Base-by-base conservation (phyloP, 306 rosid genomes). In the Rosa chinensis region DNA sequence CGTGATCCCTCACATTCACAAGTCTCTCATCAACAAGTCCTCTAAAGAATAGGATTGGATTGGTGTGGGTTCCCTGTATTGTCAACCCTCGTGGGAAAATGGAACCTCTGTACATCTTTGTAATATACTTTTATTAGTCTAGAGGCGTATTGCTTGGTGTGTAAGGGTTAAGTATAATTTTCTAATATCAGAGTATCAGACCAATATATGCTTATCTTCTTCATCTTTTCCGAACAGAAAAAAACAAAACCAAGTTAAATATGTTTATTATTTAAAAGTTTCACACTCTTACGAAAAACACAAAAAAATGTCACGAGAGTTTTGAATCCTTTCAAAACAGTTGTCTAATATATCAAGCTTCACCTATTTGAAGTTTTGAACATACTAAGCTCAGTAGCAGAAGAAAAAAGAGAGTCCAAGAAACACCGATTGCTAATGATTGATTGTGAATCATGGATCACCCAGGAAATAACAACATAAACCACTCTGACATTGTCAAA, bases 1-100 rank as follows among this genome's bases (percentile, higher is more conserved):
- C 21, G 79, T 78, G 66, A 82, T 82, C 20, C 86, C 86, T 37
- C 82, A 78, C 79, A 82, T 84, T 45, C 84, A 80, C 79, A 66
- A 56, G 76, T 80, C 84, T 55, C 87, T 80, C 28, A 72, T 80
- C n/a, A 78, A 74, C 82, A 82, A 80, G 68, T 80, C 84, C 79
- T 63, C 87, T 69, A 80, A 76, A 56, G 84, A 80, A n/a, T 80
- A 67, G 48, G n/a, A 16, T 62, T 61, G 1, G 9, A 16, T 53
- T 55, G 58, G 44, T 62, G 53, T 48, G 59, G 14, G 20, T 45
- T 40, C 64, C 53, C 5, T 11, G 4, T 64, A 10, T 52, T 56
- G n/a, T 66, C 80, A 73, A 82, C 72, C 37, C 63, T 56, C 14
- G 2, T 16, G 1, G 23, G 76, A 47, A 72, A 72, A 72, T 42